A percentile compares a stretch with the other conserved stretches of the same genome.
Conservation (phyloP, 345 rosid genomes). For the Cardamine chenopodiifolia region DNA sequence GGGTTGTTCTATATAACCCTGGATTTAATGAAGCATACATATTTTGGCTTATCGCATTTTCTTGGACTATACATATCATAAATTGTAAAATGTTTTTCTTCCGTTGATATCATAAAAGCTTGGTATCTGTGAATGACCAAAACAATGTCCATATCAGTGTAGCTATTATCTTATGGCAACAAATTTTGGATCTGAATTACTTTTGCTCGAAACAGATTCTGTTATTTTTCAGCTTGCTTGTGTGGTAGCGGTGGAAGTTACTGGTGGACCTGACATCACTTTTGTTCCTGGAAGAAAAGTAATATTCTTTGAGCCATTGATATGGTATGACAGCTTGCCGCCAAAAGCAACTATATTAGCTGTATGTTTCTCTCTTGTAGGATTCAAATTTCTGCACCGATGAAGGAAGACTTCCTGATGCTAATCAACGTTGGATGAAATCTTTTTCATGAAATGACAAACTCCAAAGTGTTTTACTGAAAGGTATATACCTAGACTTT, state of each 20-base stretch:
- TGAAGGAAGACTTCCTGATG: slow-evolving; percentile 92
- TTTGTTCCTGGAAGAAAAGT: slow-evolving; percentile 91
- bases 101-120: neutral
- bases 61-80: too few relatives aligned
- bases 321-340: slow-evolving; percentile 3
- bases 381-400: slow-evolving; percentile 61
- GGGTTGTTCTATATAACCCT: too few relatives aligned
- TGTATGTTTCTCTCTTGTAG: slow-evolving; percentile 44
- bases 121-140: neutral
- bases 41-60: neutral
- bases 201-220: neutral
- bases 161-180: neutral
- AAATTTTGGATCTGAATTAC: neutral
- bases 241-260: slow-evolving; percentile 89
- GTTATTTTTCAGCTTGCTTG: slow-evolving; percentile 70
- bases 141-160: neutral
- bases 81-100: neutral
- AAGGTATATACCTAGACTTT: neutral
- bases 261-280: slow-evolving; percentile 82
- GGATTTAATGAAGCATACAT: too few relatives aligned
- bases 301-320: neutral
- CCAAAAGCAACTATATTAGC: neutral
- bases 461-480: neutral
- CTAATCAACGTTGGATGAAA: slow-evolving; percentile 57
- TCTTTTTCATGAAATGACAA: neutral